These are phyloP conservation scores for Xanthoparmelia taractica DNA, from an alignment of 495 filamentous ascomycete genomes.

Conservation along the genomic window DNA sequence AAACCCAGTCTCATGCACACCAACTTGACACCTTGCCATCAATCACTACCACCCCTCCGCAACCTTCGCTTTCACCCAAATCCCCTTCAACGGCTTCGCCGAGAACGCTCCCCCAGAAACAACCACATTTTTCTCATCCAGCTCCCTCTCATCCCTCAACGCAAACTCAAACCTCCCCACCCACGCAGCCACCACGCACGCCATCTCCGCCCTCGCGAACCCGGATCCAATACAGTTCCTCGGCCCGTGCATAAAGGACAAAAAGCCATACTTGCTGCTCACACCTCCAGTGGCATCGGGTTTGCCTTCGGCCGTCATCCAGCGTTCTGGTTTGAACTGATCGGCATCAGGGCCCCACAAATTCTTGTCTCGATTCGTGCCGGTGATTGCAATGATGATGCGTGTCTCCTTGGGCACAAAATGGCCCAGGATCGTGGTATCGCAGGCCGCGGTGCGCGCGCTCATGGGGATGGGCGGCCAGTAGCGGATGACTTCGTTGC, in stretches of 20 bases:
- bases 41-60: not conserved
- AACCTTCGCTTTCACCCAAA: not conserved
- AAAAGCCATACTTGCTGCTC: conserved; percentile 60
- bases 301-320: conserved; percentile 48
- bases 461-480: conserved; percentile 55
- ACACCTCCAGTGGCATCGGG: conserved; percentile 43
- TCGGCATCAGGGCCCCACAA: conserved; percentile 81
- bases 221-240: conserved; percentile 72
- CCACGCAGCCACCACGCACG: conserved; percentile 66
- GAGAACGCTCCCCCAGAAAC: not conserved
- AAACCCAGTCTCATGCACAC: no score
- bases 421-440: conserved; percentile 53
- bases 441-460: conserved; percentile 49
- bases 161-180: conserved; percentile 64
- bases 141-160: conserved; percentile 28
- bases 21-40: no score
- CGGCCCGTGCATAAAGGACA: conserved; percentile 80
- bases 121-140: not conserved
- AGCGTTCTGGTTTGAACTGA: conserved; percentile 73
- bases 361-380: conserved; percentile 62
- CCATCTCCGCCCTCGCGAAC: conserved; percentile 81
- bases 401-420: conserved; percentile 48
- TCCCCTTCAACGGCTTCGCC: not conserved
- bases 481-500: conserved; percentile 52
- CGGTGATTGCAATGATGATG: conserved; percentile 42